Conservation (phyloP, 139 green algal genomes). For the Closterium sp. region DNA sequence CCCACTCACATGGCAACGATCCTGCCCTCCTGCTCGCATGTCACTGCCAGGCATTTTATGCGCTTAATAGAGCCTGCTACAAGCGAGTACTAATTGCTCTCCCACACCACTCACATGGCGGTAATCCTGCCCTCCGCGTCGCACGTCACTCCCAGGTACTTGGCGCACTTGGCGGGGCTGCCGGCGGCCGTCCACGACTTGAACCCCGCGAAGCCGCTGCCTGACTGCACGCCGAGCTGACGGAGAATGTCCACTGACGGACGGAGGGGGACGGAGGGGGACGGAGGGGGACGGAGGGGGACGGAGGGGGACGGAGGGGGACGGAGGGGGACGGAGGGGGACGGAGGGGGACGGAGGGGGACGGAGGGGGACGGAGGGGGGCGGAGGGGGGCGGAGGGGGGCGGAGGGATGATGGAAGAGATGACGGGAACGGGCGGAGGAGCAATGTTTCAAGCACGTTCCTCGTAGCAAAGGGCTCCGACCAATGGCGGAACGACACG, state of each 20-base stretch:
- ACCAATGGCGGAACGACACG: not conserved
- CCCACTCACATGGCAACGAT: too few relatives aligned
- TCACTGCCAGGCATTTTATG: too few relatives aligned
- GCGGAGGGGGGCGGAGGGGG: too few relatives aligned
- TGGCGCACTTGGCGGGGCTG: not conserved
- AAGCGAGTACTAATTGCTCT: too few relatives aligned
- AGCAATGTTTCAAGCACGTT: too few relatives aligned
- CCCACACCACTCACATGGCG: not conserved
- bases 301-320: not conserved
- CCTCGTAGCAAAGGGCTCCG: too few relatives aligned
- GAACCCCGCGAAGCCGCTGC: not conserved
- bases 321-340: not conserved
- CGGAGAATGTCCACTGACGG: not conserved
- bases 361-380: not conserved
- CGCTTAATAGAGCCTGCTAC: too few relatives aligned
- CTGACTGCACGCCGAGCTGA: not conserved
- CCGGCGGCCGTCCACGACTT: not conserved
- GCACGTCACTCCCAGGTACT: not conserved
- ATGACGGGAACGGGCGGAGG: not conserved
- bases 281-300: not conserved
- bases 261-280: not conserved
- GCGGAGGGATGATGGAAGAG: too few relatives aligned
- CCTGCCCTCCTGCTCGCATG: too few relatives aligned
- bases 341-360: not conserved
- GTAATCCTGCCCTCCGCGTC: not conserved